phyloP scores from a whole-genome alignment of 331 rosid species.

The Arachis monticola region DNA sequence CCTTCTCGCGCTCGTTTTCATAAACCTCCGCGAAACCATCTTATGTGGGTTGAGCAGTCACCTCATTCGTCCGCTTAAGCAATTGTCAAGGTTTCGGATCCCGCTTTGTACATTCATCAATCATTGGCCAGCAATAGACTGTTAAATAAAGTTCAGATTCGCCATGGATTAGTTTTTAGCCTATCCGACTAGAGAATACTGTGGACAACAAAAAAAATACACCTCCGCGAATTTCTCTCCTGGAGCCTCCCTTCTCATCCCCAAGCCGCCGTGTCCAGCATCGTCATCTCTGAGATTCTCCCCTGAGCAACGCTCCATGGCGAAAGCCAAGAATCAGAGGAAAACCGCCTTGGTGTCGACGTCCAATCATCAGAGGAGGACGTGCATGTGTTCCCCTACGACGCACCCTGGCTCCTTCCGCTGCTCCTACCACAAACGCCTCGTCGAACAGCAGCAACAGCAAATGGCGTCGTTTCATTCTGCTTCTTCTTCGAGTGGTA shows the following conservation, averaged over 20 bases:
- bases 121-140: no score
- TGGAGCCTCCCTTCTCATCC: slow-evolving; percentile 35
- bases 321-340: slow-evolving; percentile 41
- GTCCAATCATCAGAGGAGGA: slow-evolving; percentile 36
- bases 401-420: slow-evolving; percentile 74
- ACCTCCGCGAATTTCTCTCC: slow-evolving; percentile 40
- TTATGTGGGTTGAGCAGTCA: no score
- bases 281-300: slow-evolving; percentile 40
- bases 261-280: slow-evolving; percentile 18
- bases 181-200: no score
- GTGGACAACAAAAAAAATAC: neutral
- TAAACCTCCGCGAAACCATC: slow-evolving; percentile 40
- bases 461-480: neutral
- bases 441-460: no score
- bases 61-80: no score
- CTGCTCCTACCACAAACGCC: slow-evolving; percentile 34
- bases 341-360: slow-evolving; percentile 36
- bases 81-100: no score
- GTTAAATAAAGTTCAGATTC: no score
- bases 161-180: no score
- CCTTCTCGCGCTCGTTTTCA: slow-evolving; percentile 22
- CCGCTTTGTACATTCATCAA: no score
- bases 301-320: slow-evolving; percentile 35
- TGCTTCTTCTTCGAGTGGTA: neutral
- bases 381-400: slow-evolving; percentile 68